Evolutionary conservation across 2,329 filamentous ascomycete species (phyloP), one percentile per base, ranked within the genome.

Genomic region (Periconia sp.): DNA sequence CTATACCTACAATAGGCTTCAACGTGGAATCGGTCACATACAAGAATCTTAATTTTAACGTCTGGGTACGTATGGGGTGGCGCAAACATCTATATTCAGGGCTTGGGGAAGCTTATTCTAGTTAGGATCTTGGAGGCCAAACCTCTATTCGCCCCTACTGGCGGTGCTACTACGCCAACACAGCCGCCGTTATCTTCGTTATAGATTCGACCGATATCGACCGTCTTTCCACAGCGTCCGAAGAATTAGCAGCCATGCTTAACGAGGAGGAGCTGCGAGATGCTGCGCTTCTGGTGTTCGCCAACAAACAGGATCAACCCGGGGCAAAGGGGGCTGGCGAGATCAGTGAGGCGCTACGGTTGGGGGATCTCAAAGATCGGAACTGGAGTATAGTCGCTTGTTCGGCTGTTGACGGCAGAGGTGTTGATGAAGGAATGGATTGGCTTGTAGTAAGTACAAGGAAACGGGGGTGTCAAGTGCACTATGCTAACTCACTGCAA

Each of bases 351-450:
- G 93, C 92, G 46, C 77, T 99, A 74, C 89, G 88, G 66, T 77
- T 99, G 62, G 92, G 91, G 50, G 92, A 97, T 76, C 79, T 99
- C 72, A 88, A 93, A 66, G 94, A 99, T 75, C 85, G 94, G 68
- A 99, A 97, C 81, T 99, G 94, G 94, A 97, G 92, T 76, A 99
- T 99, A 72, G 92, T 99, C 73, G 93, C 92, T 19, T 99, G 94
- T 76, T 96, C 91, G 62, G 94, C 94, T 14, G 93, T 99, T 52
- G 94, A 97, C 72, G 94, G 94, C 42, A 89, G 90, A 68, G 94
- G 94, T 73, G 90, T 99, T 43, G 91, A 88, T 59, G 94, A 99
- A 77, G 94, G 94, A 55, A 99, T 99, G 94, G 94, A 99, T 76
- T 99, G 94, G 94, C 81, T 99, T 72, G 92, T 95, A 81, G 90